Evolutionary conservation across 768 basidiomycete genomes (phyloP), one percentile per base, ranked within the genome.

Genomic region (Lactifluus piperatus): DNA sequence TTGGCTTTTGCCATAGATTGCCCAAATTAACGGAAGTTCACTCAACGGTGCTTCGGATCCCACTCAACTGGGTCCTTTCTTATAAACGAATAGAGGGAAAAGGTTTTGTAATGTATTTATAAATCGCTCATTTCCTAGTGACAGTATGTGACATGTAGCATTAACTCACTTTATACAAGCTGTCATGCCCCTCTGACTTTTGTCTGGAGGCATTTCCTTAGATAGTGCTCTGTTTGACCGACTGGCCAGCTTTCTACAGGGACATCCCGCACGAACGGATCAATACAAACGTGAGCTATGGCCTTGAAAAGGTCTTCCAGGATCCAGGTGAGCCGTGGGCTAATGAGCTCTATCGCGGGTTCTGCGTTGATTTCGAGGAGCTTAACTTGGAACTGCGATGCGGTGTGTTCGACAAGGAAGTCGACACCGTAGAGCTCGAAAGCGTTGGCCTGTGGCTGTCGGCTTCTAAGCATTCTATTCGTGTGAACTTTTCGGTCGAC

Each of bases 351-450:
- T 58, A 98, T 95, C 45, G 97, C 97, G 1, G 97, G 95, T 63
- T 94, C 94, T 6, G 95, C 85, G 68, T 99, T 99, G 67, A 95
- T 78, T 71, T 98, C 97, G 30, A 97, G 77, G 2, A 97, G 75
- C 56, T 86, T 84, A 16, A 91, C 84, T 61, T 81, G 77, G 56
- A 63, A 65, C 1, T 58, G 58, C 1, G 67, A 56, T 4, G 52
- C 64, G 14, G 54, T 37, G 20, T 81, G 80, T 53, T 78, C 79
- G 58, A 97, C 79, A 14, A 98, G 76, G 59, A 99, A 88, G 70
- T 99, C 97, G n/a, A 89, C 80, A 0, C 97, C 97, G 67, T 86
- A 98, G 16, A 98, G 80, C 69, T 98, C 95, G 68, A 97, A 98
- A 0, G 90, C 91, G 68, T 97, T 97, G 1, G 90, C 85, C 22